These are phyloP conservation scores for Picea glauca DNA, from an alignment of 75 land plant species.

Conservation along the genomic window DNA sequence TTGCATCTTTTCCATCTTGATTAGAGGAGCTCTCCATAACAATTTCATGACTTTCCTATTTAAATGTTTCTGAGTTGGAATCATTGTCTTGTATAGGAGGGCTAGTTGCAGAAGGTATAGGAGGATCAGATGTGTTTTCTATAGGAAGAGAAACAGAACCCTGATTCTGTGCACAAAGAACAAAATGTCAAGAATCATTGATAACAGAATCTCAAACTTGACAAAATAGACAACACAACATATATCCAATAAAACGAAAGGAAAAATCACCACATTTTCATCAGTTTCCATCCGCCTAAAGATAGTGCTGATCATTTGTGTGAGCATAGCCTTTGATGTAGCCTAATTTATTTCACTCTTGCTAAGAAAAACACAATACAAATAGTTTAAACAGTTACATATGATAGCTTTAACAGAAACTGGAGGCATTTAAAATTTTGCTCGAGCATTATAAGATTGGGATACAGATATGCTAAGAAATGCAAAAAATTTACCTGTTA, in stretches of 20 bases:
- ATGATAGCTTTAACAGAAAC: background rate
- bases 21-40: background rate
- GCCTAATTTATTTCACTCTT: slow-evolving; percentile 94
- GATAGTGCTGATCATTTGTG: slow-evolving; percentile 91
- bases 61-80: background rate
- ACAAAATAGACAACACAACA: background rate
- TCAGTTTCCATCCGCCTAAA: slow-evolving; percentile 92
- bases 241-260: background rate
- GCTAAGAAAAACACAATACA: slow-evolving; percentile 33
- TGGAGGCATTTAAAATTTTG: background rate
- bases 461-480: background rate
- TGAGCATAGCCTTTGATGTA: slow-evolving; percentile 93
- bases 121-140: background rate
- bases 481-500: slow-evolving; percentile 55
- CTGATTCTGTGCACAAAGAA: background rate
- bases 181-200: background rate
- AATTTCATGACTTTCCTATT: slow-evolving; percentile 8
- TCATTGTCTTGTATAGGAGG: background rate
- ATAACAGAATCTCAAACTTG: background rate
- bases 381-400: background rate
- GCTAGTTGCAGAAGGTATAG: slow-evolving; percentile 15
- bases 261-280: slow-evolving; percentile 34
- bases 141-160: background rate
- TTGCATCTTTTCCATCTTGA: slow-evolving; percentile 26
- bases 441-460: background rate